Conservation (phyloP, 2,329 filamentous ascomycete genomes). For the Colletotrichum magnum region DNA sequence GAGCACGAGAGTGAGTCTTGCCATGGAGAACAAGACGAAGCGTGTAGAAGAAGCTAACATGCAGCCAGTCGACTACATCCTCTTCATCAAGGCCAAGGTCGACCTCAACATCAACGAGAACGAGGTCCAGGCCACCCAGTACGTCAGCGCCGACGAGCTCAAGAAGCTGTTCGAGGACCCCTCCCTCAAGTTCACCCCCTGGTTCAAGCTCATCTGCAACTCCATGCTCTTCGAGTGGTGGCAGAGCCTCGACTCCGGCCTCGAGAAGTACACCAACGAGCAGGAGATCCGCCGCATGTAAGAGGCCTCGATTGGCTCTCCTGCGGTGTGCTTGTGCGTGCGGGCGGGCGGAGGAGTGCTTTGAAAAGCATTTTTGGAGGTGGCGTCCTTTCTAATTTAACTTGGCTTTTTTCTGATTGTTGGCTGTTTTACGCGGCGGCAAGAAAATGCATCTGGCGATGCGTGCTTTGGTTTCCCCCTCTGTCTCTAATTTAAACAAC, state of each 20-base stretch:
- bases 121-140: conserved; percentile 88
- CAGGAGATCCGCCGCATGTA: conserved; percentile 89
- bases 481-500: conserved; percentile 1
- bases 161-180: conserved; percentile 89
- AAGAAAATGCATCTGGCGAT: neutral
- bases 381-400: neutral
- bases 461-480: neutral
- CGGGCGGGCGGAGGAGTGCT: neutral
- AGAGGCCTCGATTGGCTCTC: conserved; percentile 7
- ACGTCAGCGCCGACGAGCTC: conserved; percentile 85
- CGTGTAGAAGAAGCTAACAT: conserved; percentile 38
- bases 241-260: conserved; percentile 83
- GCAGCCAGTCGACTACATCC: conserved; percentile 90
- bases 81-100: conserved; percentile 96
- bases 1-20: conserved; percentile 90
- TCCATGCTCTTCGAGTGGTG: conserved; percentile 99
- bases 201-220: conserved; percentile 99
- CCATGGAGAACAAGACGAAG: too few relatives aligned
- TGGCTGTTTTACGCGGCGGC: neutral
- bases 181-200: conserved; percentile 89
- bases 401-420: too few relatives aligned
- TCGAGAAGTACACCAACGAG: conserved; percentile 91
- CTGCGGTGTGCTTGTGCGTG: too few relatives aligned
- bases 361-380: conserved; percentile 5
- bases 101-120: conserved; percentile 87